Evolutionary conservation across 139 green algal species (phyloP).

Genomic region (Pleodorina starrii): DNA sequence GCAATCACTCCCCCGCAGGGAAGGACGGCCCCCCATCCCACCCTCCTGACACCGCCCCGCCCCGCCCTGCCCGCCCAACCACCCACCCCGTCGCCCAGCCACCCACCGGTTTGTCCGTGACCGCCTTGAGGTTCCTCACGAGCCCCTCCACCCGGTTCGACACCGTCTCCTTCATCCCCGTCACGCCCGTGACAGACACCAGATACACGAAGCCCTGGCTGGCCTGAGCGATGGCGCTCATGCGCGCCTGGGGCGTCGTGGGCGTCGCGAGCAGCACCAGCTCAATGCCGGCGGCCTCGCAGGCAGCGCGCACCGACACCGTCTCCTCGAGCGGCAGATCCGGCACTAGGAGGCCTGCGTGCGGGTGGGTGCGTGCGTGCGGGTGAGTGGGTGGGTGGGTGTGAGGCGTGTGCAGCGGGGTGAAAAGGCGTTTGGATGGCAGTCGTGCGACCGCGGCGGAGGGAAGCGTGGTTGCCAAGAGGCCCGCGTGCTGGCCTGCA

Average conservation of each 20-base stretch:
- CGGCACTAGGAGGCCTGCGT: constrained; percentile 93
- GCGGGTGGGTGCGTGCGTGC: too few species aligned
- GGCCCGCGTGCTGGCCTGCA: too few species aligned
- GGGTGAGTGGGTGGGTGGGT: too few species aligned
- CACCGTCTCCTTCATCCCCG: constrained; percentile 81
- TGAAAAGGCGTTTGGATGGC: neutral
- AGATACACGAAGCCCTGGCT: constrained; percentile 98
- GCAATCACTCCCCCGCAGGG: too few species aligned
- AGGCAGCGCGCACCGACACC: constrained; percentile 74
- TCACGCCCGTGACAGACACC: constrained; percentile 96
- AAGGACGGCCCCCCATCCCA: too few species aligned
- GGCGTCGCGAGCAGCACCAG: constrained; percentile 95
- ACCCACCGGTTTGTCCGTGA: constrained; percentile 86
- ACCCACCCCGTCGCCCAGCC: too few species aligned
- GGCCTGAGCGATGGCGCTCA: constrained; percentile 85
- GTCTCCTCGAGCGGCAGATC: constrained; percentile 99
- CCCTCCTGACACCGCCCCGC: too few species aligned
- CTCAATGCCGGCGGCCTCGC: constrained; percentile 85
- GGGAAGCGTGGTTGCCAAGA: too few species aligned
- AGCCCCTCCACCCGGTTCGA: constrained; percentile 86
- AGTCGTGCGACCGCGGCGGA: neutral
- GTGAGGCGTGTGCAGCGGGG: neutral
- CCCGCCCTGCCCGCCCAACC: too few species aligned
- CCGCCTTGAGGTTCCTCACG: constrained; percentile 78
- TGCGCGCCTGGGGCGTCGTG: constrained; percentile 84